phyloP scores from a whole-genome alignment of 1,139 yeast species.

The Blastobotrys buckinghamii region DNA sequence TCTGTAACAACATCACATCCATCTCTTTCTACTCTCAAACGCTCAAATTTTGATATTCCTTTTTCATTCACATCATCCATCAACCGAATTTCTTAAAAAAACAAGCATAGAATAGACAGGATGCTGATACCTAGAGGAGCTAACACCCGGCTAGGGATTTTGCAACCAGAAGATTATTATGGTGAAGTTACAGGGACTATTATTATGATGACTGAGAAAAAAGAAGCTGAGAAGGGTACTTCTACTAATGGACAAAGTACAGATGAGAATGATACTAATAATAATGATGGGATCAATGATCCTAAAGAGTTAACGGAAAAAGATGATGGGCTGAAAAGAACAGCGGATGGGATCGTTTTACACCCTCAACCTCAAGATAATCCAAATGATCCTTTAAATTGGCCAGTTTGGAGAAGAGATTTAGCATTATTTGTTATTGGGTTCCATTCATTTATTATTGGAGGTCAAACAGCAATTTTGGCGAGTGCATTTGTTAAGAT shows the following conservation, averaged over 20 bases:
- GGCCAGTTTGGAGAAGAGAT: conserved; percentile 60
- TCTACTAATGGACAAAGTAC: background rate
- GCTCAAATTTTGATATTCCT: too few species aligned
- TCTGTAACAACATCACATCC: too few species aligned
- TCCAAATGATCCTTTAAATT: conserved; percentile 70
- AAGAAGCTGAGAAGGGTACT: background rate
- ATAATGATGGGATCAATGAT: background rate
- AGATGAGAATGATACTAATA: background rate
- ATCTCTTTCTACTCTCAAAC: too few species aligned
- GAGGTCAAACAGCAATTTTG: conserved; percentile 57
- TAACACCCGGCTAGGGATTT: conserved; percentile 35
- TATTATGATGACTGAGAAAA: conserved; percentile 30
- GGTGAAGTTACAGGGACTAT: conserved; percentile 46
- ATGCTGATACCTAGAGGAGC: background rate
- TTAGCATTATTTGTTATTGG: conserved; percentile 49
- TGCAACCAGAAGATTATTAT: conserved; percentile 36
- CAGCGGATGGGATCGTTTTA: conserved; percentile 51
- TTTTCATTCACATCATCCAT: too few species aligned
- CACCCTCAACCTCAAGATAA: conserved; percentile 73
- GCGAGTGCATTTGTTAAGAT: conserved; percentile 51
- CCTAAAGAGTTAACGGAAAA: conserved; percentile 8
- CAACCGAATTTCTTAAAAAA: too few species aligned
- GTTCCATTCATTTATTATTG: conserved; percentile 54
- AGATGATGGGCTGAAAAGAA: conserved; percentile 35
- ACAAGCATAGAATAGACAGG: too few species aligned